Evolutionary conservation across 2,329 filamentous ascomycete genomes (phyloP).

Genomic region (Aspergillus clavatus): DNA sequence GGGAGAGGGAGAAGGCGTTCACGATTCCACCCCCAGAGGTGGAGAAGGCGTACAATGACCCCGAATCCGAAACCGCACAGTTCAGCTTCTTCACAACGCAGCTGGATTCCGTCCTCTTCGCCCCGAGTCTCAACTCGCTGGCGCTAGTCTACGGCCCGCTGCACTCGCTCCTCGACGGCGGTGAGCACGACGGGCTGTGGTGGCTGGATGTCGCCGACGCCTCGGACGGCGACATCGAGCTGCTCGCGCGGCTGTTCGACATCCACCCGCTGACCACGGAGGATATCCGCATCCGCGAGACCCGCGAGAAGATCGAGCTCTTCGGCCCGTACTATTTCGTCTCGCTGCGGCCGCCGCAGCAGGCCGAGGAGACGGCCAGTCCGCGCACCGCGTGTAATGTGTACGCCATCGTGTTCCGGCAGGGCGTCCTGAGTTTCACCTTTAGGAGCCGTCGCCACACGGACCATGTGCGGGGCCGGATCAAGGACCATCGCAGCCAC

Average conservation of each 20-base stretch:
- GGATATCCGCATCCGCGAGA: conserved; percentile 87
- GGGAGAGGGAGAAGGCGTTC: not conserved
- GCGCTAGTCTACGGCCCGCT: conserved; percentile 80
- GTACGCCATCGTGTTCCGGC: conserved; percentile 88
- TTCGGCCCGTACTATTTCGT: conserved; percentile 96
- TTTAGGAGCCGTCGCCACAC: conserved; percentile 79
- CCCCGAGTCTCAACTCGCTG: conserved; percentile 74
- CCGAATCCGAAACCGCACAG: conserved; percentile 55
- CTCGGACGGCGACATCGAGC: conserved; percentile 78
- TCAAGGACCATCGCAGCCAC: conserved; percentile 84
- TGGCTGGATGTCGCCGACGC: conserved; percentile 91
- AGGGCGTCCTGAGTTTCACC: conserved; percentile 87
- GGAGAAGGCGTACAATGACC: not conserved
- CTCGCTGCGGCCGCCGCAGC: conserved; percentile 83
- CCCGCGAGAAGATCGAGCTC: conserved; percentile 95
- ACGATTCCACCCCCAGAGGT: not conserved
- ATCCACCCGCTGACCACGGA: conserved; percentile 91
- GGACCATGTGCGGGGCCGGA: conserved; percentile 80
- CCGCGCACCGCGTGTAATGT: conserved; percentile 85
- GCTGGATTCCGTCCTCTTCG: conserved; percentile 82
- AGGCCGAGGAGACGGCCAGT: conserved; percentile 66
- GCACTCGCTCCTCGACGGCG: conserved; percentile 49
- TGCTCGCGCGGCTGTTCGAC: conserved; percentile 86
- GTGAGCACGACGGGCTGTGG: conserved; percentile 72
- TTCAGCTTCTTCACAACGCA: conserved; percentile 94